These are phyloP conservation scores for Thalassiosira sp. DNA, from an alignment of 352 stramenopile species.

Conservation along the genomic window DNA sequence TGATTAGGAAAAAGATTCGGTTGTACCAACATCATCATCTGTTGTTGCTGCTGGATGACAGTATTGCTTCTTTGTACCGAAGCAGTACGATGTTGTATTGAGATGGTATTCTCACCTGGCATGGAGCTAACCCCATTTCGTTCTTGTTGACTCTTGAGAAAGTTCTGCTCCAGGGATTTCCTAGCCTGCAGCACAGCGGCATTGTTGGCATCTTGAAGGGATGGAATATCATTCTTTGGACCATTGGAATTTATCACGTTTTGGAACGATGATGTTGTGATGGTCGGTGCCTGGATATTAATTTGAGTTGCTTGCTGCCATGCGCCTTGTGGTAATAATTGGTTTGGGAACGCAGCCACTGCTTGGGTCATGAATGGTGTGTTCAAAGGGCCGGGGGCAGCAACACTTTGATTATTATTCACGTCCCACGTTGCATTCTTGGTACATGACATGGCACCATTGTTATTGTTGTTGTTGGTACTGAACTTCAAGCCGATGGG, in stretches of 20 bases:
- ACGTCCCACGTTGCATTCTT: neutral
- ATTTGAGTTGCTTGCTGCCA: no score
- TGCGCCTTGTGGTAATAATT: no score
- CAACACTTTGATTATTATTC: neutral
- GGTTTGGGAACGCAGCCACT: neutral
- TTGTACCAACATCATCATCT: constrained; percentile 8
- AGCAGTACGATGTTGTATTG: neutral
- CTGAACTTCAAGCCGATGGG: no score
- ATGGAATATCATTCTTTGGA: neutral
- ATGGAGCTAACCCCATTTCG: neutral
- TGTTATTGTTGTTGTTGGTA: no score
- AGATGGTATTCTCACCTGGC: neutral
- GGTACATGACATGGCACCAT: neutral
- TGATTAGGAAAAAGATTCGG: constrained; percentile 1
- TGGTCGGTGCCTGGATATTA: no score
- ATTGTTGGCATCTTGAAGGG: neutral
- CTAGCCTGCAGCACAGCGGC: constrained; percentile 5
- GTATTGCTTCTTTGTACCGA: neutral
- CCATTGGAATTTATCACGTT: no score
- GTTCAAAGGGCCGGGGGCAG: neutral
- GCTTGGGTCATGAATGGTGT: neutral
- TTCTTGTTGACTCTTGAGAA: constrained; percentile 34
- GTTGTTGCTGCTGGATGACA: constrained; percentile 17
- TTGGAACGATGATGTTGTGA: no score
- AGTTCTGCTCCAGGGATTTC: constrained; percentile 22